These are phyloP conservation scores for Melaleuca alternifolia DNA, from an alignment of 345 rosid species.

Conservation along the genomic window DNA sequence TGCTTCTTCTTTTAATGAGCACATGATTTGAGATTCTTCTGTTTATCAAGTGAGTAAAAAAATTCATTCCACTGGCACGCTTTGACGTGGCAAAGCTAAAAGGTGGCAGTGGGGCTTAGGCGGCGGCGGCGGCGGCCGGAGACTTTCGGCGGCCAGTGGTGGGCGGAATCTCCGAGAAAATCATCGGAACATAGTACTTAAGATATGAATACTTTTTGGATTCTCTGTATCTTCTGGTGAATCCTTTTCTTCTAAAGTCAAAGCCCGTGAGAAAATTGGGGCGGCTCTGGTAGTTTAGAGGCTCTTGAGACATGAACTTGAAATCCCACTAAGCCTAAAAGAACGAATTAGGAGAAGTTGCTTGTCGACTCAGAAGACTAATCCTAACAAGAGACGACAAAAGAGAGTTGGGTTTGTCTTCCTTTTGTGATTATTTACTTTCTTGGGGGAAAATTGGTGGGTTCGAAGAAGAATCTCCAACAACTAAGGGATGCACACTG, in stretches of 20 bases:
- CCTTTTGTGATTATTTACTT: background rate
- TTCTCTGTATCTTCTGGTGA: background rate
- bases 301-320: background rate
- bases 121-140: background rate
- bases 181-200: background rate
- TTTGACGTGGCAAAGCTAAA: background rate
- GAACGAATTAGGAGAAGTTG: background rate
- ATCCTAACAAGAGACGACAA: background rate
- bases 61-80: background rate
- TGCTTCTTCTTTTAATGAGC: background rate
- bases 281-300: background rate
- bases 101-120: background rate
- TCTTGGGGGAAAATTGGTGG: background rate
- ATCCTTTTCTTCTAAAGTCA: background rate
- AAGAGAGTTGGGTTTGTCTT: background rate
- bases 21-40: background rate
- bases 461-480: conserved; percentile 5
- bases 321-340: background rate
- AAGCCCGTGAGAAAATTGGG: background rate
- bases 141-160: background rate
- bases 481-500: background rate
- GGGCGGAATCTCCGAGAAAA: background rate
- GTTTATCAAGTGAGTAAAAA: background rate
- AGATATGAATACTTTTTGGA: background rate
- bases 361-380: background rate